Base-by-base conservation (phyloP, 1,139 yeast species). In the Saccharomyces hybrid region DNA sequence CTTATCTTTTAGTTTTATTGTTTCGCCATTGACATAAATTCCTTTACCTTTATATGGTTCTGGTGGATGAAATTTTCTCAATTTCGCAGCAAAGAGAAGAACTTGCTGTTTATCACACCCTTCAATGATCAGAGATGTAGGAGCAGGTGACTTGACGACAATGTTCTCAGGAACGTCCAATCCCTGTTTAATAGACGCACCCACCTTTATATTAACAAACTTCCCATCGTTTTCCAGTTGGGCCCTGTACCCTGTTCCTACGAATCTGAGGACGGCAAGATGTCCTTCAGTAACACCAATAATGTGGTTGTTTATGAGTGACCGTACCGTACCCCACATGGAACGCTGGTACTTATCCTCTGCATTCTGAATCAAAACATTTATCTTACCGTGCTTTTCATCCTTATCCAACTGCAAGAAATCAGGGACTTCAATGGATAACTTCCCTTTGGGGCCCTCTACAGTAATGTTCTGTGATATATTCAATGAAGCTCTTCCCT, bases 11-110 rank as follows among this genome's bases (percentile, higher is more conserved):
- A 91, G 78, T 71, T 83, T 86, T 70, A 93, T 86, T 53, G 95
- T 90, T 74, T 93, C 98, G 66, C 84, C 86, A 71, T 91, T 88
- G 54, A 95, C 86, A 69, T 86, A 95, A 54, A 95, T 87, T 67
- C 99, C 99, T 73, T 95, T 95, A 69, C 99, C 99, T 74, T 95
- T 95, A 73, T 95, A 95, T 46, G 98, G 97, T 74, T 95, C 99
- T 46, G 99, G 99, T 59, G 95, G 95, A 71, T 89, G 88, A 76
- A 82, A 82, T 64, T 82, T 83, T 71, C 99, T 84, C 62, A 95
- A 79, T 56, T 83, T 81, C 21, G 96, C 96, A 19, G 99, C 99
- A 71, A 89, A 88, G 57, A 86, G 78, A 66, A 84, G 86, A 47
- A 95, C 93, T 67, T 85, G 85, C 71, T 91, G 96, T 72, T 88